These are phyloP conservation scores for Wickerhamomyces tratensis DNA, from an alignment of 805 yeast species.

Conservation along the genomic window DNA sequence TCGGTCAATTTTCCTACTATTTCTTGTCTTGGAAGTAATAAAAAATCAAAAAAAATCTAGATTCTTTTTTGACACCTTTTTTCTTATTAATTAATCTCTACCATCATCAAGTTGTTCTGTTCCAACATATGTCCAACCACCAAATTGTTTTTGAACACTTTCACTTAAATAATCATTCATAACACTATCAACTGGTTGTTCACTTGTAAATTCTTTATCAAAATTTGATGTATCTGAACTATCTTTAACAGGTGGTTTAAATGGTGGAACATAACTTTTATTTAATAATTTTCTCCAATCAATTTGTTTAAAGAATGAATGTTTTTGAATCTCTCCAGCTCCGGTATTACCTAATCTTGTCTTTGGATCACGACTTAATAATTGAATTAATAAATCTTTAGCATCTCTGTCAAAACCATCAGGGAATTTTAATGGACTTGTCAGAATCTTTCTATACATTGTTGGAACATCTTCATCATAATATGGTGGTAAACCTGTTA, in stretches of 20 bases:
- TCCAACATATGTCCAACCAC: slow-evolving; percentile 97
- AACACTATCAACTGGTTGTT: slow-evolving; percentile 90
- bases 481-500: slow-evolving; percentile 94
- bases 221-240: slow-evolving; percentile 89
- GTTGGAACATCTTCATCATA: slow-evolving; percentile 88
- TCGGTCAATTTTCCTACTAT: too few relatives aligned
- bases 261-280: slow-evolving; percentile 92
- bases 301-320: slow-evolving; percentile 78
- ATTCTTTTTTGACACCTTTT: too few relatives aligned
- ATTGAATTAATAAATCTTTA: slow-evolving; percentile 61
- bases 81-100: too few relatives aligned
- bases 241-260: slow-evolving; percentile 81
- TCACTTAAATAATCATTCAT: slow-evolving; percentile 89
- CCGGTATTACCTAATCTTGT: slow-evolving; percentile 72
- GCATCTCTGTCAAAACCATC: slow-evolving; percentile 81
- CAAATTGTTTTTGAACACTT: slow-evolving; percentile 95
- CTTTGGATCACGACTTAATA: slow-evolving; percentile 79
- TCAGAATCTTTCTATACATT: slow-evolving; percentile 90
- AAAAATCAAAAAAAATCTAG: too few relatives aligned
- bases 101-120: slow-evolving; percentile 35
- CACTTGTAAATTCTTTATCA: slow-evolving; percentile 85
- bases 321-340: slow-evolving; percentile 74
- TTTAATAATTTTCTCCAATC: slow-evolving; percentile 79
- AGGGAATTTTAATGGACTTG: slow-evolving; percentile 85
- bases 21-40: too few relatives aligned